Conservation (phyloP, 1,284 basidiomycete species). For the Boletellus sp. region DNA sequence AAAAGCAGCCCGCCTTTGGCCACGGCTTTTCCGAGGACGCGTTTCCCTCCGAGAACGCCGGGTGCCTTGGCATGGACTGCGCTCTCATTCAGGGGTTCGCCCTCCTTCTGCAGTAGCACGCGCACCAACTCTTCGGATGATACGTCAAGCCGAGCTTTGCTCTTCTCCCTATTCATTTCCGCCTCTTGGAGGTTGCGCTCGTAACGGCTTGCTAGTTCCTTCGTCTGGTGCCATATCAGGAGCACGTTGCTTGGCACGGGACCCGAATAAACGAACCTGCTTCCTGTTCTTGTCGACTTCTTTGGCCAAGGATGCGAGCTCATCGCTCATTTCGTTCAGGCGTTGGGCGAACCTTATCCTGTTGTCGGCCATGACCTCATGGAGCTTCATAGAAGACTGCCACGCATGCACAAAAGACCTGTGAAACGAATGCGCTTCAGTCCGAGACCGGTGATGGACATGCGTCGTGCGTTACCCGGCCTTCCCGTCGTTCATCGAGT, state of each 20-base stretch:
- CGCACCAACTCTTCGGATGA: conserved; percentile 95
- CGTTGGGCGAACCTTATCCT: conserved; percentile 82
- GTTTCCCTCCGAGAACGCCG: conserved; percentile 62
- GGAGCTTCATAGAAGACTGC: conserved; percentile 82
- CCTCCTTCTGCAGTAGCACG: conserved; percentile 90
- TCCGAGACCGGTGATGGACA: conserved; percentile 2
- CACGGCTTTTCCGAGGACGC: conserved; percentile 82
- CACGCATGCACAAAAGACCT: conserved; percentile 89
- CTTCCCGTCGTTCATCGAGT: conserved; percentile 87
- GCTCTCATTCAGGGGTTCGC: conserved; percentile 83
- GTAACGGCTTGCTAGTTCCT: conserved; percentile 84
- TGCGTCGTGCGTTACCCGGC: conserved; percentile 65
- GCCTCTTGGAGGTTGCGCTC: conserved; percentile 88
- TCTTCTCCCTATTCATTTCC: conserved; percentile 87
- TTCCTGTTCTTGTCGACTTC: conserved; percentile 95
- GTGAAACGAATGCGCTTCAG: conserved; percentile 11
- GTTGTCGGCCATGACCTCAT: conserved; percentile 88
- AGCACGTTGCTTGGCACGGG: conserved; percentile 6
- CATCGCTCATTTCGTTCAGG: conserved; percentile 93
- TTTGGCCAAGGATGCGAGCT: conserved; percentile 79
- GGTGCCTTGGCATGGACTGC: conserved; percentile 57
- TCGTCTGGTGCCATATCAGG: conserved; percentile 54
- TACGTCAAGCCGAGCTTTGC: conserved; percentile 81
- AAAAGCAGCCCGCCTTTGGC: conserved; percentile 87
- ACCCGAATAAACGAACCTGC: conserved; percentile 47